These are phyloP conservation scores for Claviceps sorghi DNA, from an alignment of 2,329 filamentous ascomycete species.

Conservation along the genomic window DNA sequence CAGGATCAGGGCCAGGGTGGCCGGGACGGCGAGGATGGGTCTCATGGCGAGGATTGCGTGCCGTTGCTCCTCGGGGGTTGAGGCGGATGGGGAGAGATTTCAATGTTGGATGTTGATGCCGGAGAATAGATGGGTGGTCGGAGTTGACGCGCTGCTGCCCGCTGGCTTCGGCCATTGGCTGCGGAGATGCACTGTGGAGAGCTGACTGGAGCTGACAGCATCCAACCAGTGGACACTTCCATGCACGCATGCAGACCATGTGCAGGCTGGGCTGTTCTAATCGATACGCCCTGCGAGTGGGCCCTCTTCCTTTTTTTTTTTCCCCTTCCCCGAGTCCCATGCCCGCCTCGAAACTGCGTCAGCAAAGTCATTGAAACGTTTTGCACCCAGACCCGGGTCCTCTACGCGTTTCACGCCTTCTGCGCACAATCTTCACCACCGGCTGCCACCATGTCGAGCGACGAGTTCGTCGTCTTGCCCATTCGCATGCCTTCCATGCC, in stretches of 20 bases:
- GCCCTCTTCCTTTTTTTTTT: background rate
- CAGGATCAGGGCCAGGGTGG: conserved; percentile 45
- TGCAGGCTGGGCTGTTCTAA: too few species aligned
- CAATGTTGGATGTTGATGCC: background rate
- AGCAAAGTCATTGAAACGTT: background rate
- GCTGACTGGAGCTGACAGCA: background rate
- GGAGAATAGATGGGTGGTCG: background rate
- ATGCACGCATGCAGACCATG: too few species aligned
- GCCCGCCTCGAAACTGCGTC: background rate
- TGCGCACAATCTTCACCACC: conserved; percentile 7
- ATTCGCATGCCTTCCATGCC: conserved; percentile 49
- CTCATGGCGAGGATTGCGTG: conserved; percentile 31
- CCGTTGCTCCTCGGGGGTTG: background rate
- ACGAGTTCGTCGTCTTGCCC: conserved; percentile 55
- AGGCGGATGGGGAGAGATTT: too few species aligned
- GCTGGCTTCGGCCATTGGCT: background rate
- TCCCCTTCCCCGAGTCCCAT: background rate
- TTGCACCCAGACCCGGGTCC: background rate
- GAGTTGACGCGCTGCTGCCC: background rate
- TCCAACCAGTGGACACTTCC: too few species aligned
- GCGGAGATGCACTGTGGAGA: too few species aligned
- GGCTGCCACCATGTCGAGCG: conserved; percentile 14
- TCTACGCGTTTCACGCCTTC: background rate
- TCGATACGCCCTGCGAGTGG: conserved; percentile 3
- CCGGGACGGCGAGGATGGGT: conserved; percentile 40